Evolutionary conservation across 495 filamentous ascomycete genomes (phyloP), one percentile per base, ranked within the genome.

Genomic region (Massariosphaeria phaeospora): DNA sequence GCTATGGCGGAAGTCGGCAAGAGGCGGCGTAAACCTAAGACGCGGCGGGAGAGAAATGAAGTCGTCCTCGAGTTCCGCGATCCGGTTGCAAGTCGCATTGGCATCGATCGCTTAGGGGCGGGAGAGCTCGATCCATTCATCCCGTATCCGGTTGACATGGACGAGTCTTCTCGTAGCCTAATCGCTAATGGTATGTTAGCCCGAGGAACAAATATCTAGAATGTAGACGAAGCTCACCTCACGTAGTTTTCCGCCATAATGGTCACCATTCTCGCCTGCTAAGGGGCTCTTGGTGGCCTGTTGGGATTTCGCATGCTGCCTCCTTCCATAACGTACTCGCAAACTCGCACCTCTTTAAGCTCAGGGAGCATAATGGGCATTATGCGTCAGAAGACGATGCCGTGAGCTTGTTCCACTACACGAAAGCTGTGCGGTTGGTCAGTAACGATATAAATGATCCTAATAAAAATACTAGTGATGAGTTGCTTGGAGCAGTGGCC

Each of bases 11-110:
- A 55, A 26, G 40, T 55, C 6, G 51, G 51, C 6, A 45, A 24
- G 36, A 21, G 20, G 2, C 40, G 51, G 1, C 23, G 40, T 10
- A 55, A 47, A 24, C 51, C 51, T n/a, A 55, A 47, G 31, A 55
- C 51, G 7, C 35, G 23, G 33, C 26, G 42, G 6, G 51, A 2
- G 23, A 45, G 51, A 29, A 55, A 46, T 20, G 51, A 55, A 23
- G 27, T 55, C n/a, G 33, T 55, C 5, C 51, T 55, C 5, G 27
- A 55, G 42, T 55, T 55, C n/a, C 49, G 39, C n/a, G 30, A 47
- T 6, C 30, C 42, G 25, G n/a, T n/a, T n/a, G 17, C 46, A 3
- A 36, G 29, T 34, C 13, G 13, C 21, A n/a, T 10, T 10, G 17
- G n/a, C n/a, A 48, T 36, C 8, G 51, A 43, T 20, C 18, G 27